Conservation (phyloP, 305 asterid genomes). For the Fraxinus greggii region DNA sequence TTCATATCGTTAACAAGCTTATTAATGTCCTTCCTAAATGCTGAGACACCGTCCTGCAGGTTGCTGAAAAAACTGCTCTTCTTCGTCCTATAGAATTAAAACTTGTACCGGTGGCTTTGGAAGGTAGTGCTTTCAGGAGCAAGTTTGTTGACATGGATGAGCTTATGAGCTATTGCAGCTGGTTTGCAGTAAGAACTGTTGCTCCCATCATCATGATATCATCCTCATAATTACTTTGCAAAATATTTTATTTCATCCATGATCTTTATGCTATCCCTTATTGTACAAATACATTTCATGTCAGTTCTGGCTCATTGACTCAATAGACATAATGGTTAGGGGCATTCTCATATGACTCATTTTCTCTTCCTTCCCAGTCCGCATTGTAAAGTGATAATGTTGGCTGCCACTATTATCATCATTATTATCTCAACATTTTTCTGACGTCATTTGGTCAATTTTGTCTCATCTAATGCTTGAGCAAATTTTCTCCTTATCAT, state of each 20-base stretch:
- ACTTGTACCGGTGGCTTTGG: slow-evolving; percentile 82
- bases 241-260: slow-evolving; percentile 19
- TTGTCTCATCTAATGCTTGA: slow-evolving; percentile 15
- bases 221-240: slow-evolving; percentile 17
- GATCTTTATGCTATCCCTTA: background rate
- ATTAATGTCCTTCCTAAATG: background rate
- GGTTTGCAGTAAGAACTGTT: slow-evolving; percentile 84
- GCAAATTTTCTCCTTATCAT: slow-evolving; percentile 1
- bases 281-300: background rate
- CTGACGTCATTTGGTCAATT: background rate
- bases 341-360: slow-evolving; percentile 18
- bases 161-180: slow-evolving; percentile 96
- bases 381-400: slow-evolving; percentile 5
- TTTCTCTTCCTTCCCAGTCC: background rate
- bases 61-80: slow-evolving; percentile 95
- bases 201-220: slow-evolving; percentile 19
- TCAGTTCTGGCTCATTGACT: slow-evolving; percentile 13
- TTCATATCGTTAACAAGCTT: background rate
- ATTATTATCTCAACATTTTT: background rate
- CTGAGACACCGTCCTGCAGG: slow-evolving; percentile 45
- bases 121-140: slow-evolving; percentile 90
- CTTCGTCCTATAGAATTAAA: slow-evolving; percentile 87
- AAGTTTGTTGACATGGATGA: slow-evolving; percentile 89
- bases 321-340: background rate
- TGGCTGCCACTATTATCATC: slow-evolving; percentile 6